Percentiles rank a stretch among this genome's conserved stretches.
These are phyloP conservation scores for Erodium trifolium DNA, from an alignment of 441 rosid species.

Conservation along the genomic window DNA sequence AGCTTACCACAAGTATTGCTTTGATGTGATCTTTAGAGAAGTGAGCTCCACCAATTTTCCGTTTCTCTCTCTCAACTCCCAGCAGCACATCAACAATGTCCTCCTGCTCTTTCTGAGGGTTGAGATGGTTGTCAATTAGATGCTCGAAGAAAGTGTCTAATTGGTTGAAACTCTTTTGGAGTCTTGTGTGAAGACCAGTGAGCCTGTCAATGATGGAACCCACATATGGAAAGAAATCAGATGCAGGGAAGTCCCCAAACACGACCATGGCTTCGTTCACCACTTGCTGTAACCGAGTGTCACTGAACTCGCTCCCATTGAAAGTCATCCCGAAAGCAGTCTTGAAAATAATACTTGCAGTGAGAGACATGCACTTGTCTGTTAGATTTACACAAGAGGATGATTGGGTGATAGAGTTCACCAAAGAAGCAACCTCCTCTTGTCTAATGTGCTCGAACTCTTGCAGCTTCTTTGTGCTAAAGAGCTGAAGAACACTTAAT, in stretches of 20 bases:
- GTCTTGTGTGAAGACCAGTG: conserved; percentile 28
- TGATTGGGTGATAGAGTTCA: conserved; percentile 23
- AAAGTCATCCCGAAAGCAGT: conserved; percentile 34
- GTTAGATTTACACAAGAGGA: conserved; percentile 29
- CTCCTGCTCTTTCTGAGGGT: conserved; percentile 23
- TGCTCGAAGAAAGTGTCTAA: conserved; percentile 30
- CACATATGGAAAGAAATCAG: conserved; percentile 30
- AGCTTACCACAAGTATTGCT: conserved; percentile 38
- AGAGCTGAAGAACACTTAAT: no score
- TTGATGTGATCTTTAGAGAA: conserved; percentile 28
- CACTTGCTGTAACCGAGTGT: conserved; percentile 25
- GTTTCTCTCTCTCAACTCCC: conserved; percentile 28
- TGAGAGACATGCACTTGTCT: conserved; percentile 24
- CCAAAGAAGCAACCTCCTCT: no score
- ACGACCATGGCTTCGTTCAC: conserved; percentile 18
- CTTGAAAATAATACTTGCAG: conserved; percentile 25
- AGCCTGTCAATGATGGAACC: conserved; percentile 23
- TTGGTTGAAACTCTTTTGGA: conserved; percentile 19
- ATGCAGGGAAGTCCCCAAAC: conserved; percentile 16
- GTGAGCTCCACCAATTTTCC: conserved; percentile 12
- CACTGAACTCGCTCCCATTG: conserved; percentile 26
- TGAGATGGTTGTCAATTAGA: conserved; percentile 40
- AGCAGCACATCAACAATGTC: conserved; percentile 43
- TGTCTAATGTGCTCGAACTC: no score
- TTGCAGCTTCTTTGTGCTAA: no score